These are phyloP conservation scores for Grosmannia huntii DNA, from an alignment of 2,329 filamentous ascomycete species.

Conservation along the genomic window DNA sequence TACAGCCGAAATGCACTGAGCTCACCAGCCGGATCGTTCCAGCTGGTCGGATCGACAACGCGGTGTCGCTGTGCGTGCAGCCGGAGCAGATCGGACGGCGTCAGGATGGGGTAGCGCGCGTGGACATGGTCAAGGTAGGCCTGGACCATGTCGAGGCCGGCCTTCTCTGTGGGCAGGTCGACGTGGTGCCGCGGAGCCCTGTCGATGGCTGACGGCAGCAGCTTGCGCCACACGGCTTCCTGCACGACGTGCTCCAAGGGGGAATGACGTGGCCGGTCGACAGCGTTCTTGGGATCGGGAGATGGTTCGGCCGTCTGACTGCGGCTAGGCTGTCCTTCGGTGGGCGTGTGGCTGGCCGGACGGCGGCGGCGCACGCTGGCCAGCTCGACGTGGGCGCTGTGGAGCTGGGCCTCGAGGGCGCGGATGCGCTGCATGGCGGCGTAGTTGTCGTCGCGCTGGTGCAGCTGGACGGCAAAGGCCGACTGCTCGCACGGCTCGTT, in stretches of 20 bases:
- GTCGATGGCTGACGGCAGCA: constrained; percentile 15
- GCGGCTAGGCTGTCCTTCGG: background rate
- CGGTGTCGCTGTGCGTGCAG: constrained; percentile 26
- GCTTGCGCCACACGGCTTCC: constrained; percentile 39
- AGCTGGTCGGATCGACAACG: constrained; percentile 10
- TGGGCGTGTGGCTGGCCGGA: background rate
- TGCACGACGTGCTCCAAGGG: constrained; percentile 38
- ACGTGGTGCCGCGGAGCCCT: background rate
- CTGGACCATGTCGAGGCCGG: constrained; percentile 2
- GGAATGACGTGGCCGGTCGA: background rate
- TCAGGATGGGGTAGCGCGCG: constrained; percentile 35
- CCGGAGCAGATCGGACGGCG: constrained; percentile 28
- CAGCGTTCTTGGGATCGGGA: background rate
- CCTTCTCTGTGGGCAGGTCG: background rate
- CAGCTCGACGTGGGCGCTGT: constrained; percentile 1
- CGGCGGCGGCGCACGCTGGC: background rate
- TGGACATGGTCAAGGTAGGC: constrained; percentile 19
- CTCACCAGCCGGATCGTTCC: constrained; percentile 12
- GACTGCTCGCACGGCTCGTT: constrained; percentile 6
- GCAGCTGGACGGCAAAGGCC: constrained; percentile 5
- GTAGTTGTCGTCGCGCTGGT: constrained; percentile 2
- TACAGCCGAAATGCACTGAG: constrained; percentile 37
- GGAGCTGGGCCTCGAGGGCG: constrained; percentile 5
- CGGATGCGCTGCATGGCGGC: constrained; percentile 3
- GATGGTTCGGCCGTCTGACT: background rate